Evolutionary conservation across 2,329 filamentous ascomycete genomes (phyloP), one percentile per base, ranked within the genome.

Genomic region (Diaporthe citri): DNA sequence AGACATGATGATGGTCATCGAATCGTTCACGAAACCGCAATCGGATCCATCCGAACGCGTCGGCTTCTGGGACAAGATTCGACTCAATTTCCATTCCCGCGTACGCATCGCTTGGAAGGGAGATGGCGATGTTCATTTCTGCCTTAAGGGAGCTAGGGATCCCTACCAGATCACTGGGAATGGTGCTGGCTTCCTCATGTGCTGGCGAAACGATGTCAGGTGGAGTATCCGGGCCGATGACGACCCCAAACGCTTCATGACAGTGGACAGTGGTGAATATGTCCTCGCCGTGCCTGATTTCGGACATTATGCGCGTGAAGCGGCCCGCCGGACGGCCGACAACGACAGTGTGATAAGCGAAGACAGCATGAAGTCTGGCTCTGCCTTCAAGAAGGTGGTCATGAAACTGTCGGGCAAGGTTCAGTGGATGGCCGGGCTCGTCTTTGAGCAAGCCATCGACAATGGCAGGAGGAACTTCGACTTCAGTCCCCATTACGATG

Each of bases 1-100:
- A 83, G 97, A 99, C 81, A 98, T 98, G 94, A 99, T 99, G 97
- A 98, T 98, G 90, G 96, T 96, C 36, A 94, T 99, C 76, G 97
- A 99, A 84, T 96, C 94, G 3, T 98, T 99, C 82, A 98, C 96
- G 0, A 99, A 99, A 82, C 95, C 96, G 10, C 96, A 96, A 77
- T 88, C 98, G 39, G 97, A 99, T 82, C 93, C 94, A 1, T 98
- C 97, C 0, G 97, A 99, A 78, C 90, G 94, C 73, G 95, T 97
- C 62, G 97, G 97, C 4, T 99, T 99, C 86, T 99, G 97, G 97
- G 97, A 99, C 85, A 99, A 99, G 87, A 96, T 99, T 70, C 90
- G 97, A 72, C 89, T 99, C 51, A 96, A 93, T 79, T 97, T 98
- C 83, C 97, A 99, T 83, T 98, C 97, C 1, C 92, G 95, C 28